Evolutionary conservation across 2,329 filamentous ascomycete species (phyloP).

Genomic region (Ceratocystis papillata): DNA sequence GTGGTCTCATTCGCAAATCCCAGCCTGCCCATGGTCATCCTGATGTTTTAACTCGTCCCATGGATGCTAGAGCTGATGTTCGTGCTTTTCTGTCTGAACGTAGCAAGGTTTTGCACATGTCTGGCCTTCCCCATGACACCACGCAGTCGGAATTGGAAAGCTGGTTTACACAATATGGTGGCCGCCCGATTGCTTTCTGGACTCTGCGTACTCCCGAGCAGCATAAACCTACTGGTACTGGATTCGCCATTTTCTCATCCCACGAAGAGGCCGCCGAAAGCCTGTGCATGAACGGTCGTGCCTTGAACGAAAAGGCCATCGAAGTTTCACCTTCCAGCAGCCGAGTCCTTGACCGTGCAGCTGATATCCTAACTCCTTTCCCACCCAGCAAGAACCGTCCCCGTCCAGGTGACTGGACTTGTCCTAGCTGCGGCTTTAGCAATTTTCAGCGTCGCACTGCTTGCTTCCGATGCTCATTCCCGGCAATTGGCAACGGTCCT

Average conservation of each 20-base stretch:
- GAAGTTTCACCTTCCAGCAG: constrained; percentile 97
- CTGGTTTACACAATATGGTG: constrained; percentile 98
- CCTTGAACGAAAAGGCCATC: constrained; percentile 96
- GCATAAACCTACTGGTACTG: constrained; percentile 97
- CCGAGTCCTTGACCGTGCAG: constrained; percentile 86
- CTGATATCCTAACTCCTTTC: constrained; percentile 93
- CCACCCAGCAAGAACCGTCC: constrained; percentile 97
- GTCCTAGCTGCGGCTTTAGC: constrained; percentile 95
- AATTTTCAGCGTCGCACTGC: constrained; percentile 98
- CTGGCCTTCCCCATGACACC: constrained; percentile 90
- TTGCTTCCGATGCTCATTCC: constrained; percentile 98
- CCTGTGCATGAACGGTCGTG: constrained; percentile 97
- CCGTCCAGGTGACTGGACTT: constrained; percentile 96
- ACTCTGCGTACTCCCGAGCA: constrained; percentile 94
- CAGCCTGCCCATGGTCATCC: constrained; percentile 88
- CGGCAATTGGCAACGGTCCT: constrained; percentile 73
- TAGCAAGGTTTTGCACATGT: constrained; percentile 97
- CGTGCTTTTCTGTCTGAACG: constrained; percentile 90
- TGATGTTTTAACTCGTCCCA: constrained; percentile 85
- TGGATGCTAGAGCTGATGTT: constrained; percentile 94
- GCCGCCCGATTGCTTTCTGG: constrained; percentile 97
- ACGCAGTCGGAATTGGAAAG: constrained; percentile 97
- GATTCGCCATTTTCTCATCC: constrained; percentile 96
- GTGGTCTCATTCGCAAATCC: constrained; percentile 89
- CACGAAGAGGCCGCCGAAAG: constrained; percentile 98